Conservation (phyloP, 2,329 filamentous ascomycete genomes). For the Blastomyces emzantsi region DNA sequence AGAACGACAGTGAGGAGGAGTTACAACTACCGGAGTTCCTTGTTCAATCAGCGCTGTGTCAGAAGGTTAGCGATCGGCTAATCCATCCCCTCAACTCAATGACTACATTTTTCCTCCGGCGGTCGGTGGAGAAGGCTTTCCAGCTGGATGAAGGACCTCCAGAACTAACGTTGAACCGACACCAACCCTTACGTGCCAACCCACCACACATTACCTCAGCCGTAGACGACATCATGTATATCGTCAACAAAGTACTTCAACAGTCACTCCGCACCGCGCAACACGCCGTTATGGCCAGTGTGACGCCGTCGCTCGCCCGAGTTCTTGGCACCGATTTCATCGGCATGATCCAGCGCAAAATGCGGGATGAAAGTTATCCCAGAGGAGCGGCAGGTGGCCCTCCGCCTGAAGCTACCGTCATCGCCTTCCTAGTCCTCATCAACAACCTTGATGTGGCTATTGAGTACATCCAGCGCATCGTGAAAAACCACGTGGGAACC, state of each 20-base stretch:
- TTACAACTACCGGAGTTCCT: conserved; percentile 66
- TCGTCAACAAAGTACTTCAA: conserved; percentile 84
- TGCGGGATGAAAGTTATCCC: conserved; percentile 93
- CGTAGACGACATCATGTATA: conserved; percentile 99
- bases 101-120: conserved; percentile 92
- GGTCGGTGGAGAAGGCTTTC: conserved; percentile 95
- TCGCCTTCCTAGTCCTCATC: conserved; percentile 83
- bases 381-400: conserved; percentile 66
- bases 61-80: conserved; percentile 67
- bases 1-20: conserved; percentile 24
- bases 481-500: conserved; percentile 54
- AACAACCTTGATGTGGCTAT: conserved; percentile 92
- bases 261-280: conserved; percentile 82
- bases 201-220: conserved; percentile 89
- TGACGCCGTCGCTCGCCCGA: conserved; percentile 68
- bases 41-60: conserved; percentile 65
- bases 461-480: conserved; percentile 83
- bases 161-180: conserved; percentile 67
- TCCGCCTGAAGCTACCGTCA: conserved; percentile 78
- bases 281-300: conserved; percentile 63
- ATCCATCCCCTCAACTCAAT: conserved; percentile 78
- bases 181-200: conserved; percentile 62
- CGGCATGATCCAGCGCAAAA: conserved; percentile 94
- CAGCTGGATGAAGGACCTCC: conserved; percentile 77
- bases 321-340: conserved; percentile 86